Base-by-base conservation (phyloP, 306 rosid species). In the Glycine tomentella region DNA sequence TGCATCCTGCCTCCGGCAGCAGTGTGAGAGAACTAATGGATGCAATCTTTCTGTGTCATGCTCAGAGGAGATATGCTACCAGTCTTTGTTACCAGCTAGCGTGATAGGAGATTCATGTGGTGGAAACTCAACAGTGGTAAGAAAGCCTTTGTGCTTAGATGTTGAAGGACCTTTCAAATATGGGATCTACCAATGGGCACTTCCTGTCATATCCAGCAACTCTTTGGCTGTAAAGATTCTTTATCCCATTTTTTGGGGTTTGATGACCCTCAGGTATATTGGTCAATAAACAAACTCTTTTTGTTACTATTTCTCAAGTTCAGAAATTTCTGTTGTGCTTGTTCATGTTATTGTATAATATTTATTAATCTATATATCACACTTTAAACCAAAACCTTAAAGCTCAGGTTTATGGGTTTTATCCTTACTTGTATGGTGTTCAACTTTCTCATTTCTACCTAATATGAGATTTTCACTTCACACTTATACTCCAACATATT, bases 241-340 rank as follows among this genome's bases (percentile, higher is more conserved):
- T 15, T 96, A 96, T 84, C 98, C 99, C 80, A 96, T 96, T 46
- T 96, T 96, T 80, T 96, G 99, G 99, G 99, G 99, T 55, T 83
- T 96, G 86, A 90, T 96, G 98, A 88, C 97, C 74, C 99, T 96
- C 79, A 92, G 99, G 99, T 95, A 86, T 65, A 14, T 76, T 81
- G 1, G 1, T 67, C 16, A 63, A 72, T 65, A 9, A 48, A 48
- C 44, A 58, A 42, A 20, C 53, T 77, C 56, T 46, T 69, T 1
- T 36, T 55, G 56, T 36, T 62, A 51, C 16, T 58, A 45, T 59
- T 59, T 63, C 45, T 36, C 44, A 13, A n/a, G 7, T 48, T 38
- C 5, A 65, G 53, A 16, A 33, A 50, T 42, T 51, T n/a, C n/a
- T n/a, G n/a, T n/a, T 14, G 12, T 65, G 51, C 6, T 40, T 56